Base-by-base conservation (phyloP, 306 rosid genomes). In the Casuarina cunninghamiana region DNA sequence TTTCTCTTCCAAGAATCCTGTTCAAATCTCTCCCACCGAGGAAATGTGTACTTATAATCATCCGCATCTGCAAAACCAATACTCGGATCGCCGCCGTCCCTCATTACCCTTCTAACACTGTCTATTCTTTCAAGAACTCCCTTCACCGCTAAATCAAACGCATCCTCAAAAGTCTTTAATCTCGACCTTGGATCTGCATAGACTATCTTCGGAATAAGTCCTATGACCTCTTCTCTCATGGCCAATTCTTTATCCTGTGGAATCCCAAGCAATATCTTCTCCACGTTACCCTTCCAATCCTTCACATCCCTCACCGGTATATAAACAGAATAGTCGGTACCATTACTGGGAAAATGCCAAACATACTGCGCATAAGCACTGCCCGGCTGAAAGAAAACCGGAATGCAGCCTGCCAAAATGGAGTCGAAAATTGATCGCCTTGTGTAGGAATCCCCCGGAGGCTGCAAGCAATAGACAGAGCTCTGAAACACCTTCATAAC, bases 301-400 rank as follows among this genome's bases (percentile, higher is more conserved):
- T 80, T 85, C 15, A 76, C 93, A 76, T 89, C 80, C 79, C 78
- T 89, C 83, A 89, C 96, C 0, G 97, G 95, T 71, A 91, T 84
- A 76, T 80, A 92, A 76, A 92, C 93, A 3, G 98, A 89, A 67
- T 92, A 94, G 42, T 71, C 69, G 2, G 86, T 86, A 46, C 88
- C 83, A 55, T 84, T 91, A 83, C 70, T 72, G 0, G 97, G 98
- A 1, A 94, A 82, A 82, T 84, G 83, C 98, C 98, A 95, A 9
- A 50, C 1, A 60, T 95, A 95, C 50, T 95, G 98, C 0, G 98
- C 85, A 84, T 92, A 95, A 45, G 97, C 97, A 0, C 93, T 82
- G 2, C 97, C 97, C 1, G 97, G 98, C 77, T 92, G 90, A 48
- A 95, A 95, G 81, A 95, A 95, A 69, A 95, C 98, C 0, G 98